phyloP scores from a whole-genome alignment of 371 early-diverging fungal species.

The Ordospora pajunii region DNA sequence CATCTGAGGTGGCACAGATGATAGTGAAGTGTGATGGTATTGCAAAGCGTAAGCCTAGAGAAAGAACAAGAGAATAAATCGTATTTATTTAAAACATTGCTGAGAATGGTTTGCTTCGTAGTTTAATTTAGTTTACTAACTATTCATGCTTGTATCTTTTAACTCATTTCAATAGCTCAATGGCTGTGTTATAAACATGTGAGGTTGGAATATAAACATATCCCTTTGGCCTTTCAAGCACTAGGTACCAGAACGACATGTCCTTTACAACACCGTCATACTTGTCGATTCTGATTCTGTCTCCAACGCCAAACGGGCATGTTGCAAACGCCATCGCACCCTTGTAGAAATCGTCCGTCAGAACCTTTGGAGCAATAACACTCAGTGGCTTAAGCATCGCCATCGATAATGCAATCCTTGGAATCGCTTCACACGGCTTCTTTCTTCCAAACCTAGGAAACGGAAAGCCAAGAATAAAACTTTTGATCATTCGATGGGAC shows the following conservation, averaged over 20 bases:
- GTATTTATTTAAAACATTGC: background rate
- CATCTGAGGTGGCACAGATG: constrained; percentile 95
- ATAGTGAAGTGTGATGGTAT: constrained; percentile 95
- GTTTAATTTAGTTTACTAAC: background rate
- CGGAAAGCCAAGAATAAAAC: background rate
- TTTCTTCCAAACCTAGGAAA: background rate
- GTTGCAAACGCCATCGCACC: constrained; percentile 32
- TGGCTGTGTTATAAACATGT: constrained; percentile 41
- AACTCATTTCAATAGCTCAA: constrained; percentile 33
- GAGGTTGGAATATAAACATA: constrained; percentile 48
- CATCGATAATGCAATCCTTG: background rate
- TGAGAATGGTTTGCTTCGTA: background rate
- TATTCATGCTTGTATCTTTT: background rate
- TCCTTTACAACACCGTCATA: constrained; percentile 42
- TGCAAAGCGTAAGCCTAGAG: constrained; percentile 80
- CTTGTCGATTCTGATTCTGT: constrained; percentile 32
- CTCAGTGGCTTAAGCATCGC: background rate
- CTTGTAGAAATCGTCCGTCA: constrained; percentile 43
- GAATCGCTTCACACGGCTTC: background rate
- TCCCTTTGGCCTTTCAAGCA: constrained; percentile 37
- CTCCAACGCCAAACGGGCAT: constrained; percentile 34
- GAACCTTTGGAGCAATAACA: background rate
- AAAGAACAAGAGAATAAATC: constrained; percentile 58
- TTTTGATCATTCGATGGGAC: background rate
- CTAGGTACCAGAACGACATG: constrained; percentile 40